A percentile compares a stretch with the other conserved stretches of the same genome.
Conservation (phyloP, 73 alveolate species). For the Tetrahymena elliotti region DNA sequence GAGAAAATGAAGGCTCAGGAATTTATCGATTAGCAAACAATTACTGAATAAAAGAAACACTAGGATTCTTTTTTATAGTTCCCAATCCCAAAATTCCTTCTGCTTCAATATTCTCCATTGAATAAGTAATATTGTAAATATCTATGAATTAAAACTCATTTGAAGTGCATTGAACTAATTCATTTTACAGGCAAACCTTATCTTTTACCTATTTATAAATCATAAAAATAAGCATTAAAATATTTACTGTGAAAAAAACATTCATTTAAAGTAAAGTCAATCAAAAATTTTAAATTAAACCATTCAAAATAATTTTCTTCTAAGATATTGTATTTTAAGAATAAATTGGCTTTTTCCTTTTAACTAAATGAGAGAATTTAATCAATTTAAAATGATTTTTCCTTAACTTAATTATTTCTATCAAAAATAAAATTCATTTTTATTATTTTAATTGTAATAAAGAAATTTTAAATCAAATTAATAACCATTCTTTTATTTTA, state of each 20-base stretch:
- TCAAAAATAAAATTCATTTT: too few species aligned
- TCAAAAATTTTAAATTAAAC: too few species aligned
- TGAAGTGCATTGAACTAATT: not conserved
- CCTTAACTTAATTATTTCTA: too few species aligned
- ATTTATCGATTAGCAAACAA: not conserved
- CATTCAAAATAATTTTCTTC: too few species aligned
- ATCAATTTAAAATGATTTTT: too few species aligned
- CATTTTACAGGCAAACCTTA: not conserved
- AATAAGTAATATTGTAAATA: not conserved
- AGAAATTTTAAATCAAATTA: too few species aligned
- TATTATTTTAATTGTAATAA: too few species aligned
- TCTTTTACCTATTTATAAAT: not conserved
- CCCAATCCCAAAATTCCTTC: not conserved
- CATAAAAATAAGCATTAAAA: not conserved
- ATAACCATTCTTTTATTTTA: too few species aligned
- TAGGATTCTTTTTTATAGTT: not conserved
- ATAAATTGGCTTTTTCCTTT: too few species aligned
- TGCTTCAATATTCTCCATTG: not conserved
- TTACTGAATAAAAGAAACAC: not conserved
- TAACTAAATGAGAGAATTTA: too few species aligned
- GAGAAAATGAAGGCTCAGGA: not conserved
- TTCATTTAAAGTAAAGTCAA: too few species aligned
- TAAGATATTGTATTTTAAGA: too few species aligned
- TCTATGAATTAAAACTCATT: not conserved
- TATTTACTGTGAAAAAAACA: not conserved